These are phyloP conservation scores for Plenodomus tracheiphilus DNA, from an alignment of 2,329 filamentous ascomycete species.

Conservation along the genomic window DNA sequence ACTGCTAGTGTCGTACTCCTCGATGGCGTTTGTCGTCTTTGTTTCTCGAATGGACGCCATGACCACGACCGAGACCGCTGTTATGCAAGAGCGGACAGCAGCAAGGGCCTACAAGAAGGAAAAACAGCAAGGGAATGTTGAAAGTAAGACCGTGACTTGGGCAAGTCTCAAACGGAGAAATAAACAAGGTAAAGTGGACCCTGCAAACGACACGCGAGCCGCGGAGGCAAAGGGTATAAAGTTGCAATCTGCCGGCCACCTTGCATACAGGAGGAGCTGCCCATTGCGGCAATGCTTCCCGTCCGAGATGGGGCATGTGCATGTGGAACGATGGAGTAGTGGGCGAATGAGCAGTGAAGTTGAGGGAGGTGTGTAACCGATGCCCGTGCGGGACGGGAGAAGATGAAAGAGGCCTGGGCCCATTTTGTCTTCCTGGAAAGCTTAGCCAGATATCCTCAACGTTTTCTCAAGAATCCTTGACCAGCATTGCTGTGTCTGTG, in stretches of 20 bases:
- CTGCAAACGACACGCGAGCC: not conserved
- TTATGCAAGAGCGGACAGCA: not conserved
- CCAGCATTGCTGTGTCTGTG: no score
- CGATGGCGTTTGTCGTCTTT: conserved; percentile 9
- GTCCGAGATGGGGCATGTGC: not conserved
- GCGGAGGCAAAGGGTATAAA: not conserved
- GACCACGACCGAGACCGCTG: not conserved
- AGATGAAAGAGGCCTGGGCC: not conserved
- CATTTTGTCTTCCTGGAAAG: not conserved
- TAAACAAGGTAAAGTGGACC: not conserved
- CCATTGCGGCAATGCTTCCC: not conserved
- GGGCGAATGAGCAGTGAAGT: not conserved
- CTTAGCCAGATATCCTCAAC: no score
- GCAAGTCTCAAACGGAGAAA: not conserved
- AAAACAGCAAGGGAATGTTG: not conserved
- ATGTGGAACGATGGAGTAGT: not conserved
- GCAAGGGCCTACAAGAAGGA: not conserved
- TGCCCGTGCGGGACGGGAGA: not conserved
- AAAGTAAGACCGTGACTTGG: not conserved
- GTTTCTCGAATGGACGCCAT: conserved; percentile 6
- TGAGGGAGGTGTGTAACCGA: not conserved
- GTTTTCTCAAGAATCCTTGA: no score
- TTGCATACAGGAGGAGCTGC: not conserved
- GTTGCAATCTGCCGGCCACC: not conserved
- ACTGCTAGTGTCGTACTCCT: conserved; percentile 14